Conservation (phyloP, 768 basidiomycete genomes). For the Suillus spraguei region DNA sequence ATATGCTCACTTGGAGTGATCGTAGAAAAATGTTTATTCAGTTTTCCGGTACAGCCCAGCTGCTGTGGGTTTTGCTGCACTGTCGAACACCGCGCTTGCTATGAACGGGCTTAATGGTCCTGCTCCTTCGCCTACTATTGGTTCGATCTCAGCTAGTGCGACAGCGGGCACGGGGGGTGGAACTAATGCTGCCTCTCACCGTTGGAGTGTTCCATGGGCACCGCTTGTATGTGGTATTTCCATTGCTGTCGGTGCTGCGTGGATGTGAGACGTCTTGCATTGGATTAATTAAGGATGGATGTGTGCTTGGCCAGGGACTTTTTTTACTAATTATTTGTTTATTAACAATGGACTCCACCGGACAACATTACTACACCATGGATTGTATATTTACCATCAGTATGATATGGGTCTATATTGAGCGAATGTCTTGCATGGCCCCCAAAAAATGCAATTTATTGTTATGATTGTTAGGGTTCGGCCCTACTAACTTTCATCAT, state of each 20-base stretch:
- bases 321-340: neutral
- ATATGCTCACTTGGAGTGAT: conserved; percentile 3
- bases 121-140: conserved; percentile 62
- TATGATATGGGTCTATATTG: neutral
- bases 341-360: neutral
- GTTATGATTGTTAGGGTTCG: no score
- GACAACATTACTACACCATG: neutral
- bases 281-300: conserved; percentile 6
- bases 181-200: conserved; percentile 9
- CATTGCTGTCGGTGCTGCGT: conserved; percentile 10
- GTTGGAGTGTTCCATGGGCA: neutral
- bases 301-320: neutral
- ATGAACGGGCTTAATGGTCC: conserved; percentile 45
- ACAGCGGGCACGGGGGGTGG: conserved; percentile 38
- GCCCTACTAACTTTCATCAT: no score
- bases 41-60: conserved; percentile 82
- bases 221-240: conserved; percentile 15
- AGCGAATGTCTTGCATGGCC: neutral
- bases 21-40: conserved; percentile 91
- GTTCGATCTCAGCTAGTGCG: conserved; percentile 49
- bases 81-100: conserved; percentile 55
- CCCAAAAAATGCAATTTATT: no score
- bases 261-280: conserved; percentile 21
- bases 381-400: conserved; percentile 1
- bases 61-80: conserved; percentile 81